A percentile compares a stretch with the other conserved stretches of the same genome.
These are phyloP conservation scores for Zanthoxylum bungeanum DNA, from an alignment of 345 rosid genomes.

Conservation along the genomic window DNA sequence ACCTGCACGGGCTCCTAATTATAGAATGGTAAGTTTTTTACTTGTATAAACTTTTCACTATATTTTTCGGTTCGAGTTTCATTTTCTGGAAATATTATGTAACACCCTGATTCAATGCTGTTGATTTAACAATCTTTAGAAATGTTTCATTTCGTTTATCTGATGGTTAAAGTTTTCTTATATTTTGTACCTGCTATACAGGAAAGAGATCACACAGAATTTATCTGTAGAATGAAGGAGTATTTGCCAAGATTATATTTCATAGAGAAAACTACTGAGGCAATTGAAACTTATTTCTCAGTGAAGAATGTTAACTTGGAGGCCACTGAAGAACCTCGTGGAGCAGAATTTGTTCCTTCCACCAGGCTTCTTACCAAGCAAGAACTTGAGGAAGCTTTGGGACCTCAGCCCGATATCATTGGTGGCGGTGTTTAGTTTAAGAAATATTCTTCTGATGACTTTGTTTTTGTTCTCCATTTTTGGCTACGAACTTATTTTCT, in stretches of 20 bases:
- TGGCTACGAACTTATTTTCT: not conserved
- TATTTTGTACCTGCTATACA: constrained; percentile 18
- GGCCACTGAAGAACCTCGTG: constrained; percentile 10
- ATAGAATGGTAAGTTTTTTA: constrained; percentile 47
- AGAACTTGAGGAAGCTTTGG: constrained; percentile 35
- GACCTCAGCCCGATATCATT: not conserved
- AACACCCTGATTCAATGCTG: not conserved
- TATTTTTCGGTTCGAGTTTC: not conserved
- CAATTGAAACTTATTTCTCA: constrained; percentile 47
- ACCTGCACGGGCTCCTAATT: constrained; percentile 62
- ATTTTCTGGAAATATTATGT: not conserved
- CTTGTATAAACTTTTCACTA: not conserved
- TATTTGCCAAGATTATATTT: constrained; percentile 57
- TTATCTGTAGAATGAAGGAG: constrained; percentile 64
- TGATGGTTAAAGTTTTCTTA: not conserved
- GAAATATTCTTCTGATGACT: not conserved
- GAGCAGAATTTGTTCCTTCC: constrained; percentile 29
- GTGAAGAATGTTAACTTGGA: constrained; percentile 26
- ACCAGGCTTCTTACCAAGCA: constrained; percentile 36
- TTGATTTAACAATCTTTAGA: not conserved
- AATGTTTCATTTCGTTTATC: not conserved
- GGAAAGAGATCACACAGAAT: constrained; percentile 72
- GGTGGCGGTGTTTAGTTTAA: not conserved
- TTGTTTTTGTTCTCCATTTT: not conserved
- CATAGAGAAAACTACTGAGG: constrained; percentile 48